Conservation (phyloP, 371 early-diverging fungal genomes). For the Actinomortierella ambigua region DNA sequence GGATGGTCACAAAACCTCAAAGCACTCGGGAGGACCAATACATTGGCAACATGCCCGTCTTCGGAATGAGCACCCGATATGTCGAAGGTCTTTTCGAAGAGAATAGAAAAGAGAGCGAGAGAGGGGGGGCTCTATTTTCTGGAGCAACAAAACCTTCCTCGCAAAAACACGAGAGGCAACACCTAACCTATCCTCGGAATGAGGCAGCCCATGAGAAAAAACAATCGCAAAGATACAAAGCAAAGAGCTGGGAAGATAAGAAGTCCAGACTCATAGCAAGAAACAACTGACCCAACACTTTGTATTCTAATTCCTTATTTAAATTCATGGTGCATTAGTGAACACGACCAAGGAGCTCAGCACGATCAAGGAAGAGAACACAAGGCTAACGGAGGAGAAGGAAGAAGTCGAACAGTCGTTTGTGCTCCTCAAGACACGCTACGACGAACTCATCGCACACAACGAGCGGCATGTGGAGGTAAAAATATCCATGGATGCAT, state of each 20-base stretch:
- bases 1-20: no score
- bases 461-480: slow-evolving; percentile 42
- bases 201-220: background rate
- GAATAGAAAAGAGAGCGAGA: no score
- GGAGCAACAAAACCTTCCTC: no score
- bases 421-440: slow-evolving; percentile 30
- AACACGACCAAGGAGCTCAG: slow-evolving; percentile 34
- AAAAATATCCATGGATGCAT: slow-evolving; percentile 1
- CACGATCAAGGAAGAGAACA: slow-evolving; percentile 38
- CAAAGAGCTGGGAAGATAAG: background rate
- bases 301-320: background rate
- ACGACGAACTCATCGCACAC: slow-evolving; percentile 32
- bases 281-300: background rate
- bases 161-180: no score
- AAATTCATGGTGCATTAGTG: slow-evolving; percentile 8
- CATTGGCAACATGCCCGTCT: no score
- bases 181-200: no score
- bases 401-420: slow-evolving; percentile 39
- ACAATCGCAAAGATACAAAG: background rate
- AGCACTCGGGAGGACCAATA: no score
- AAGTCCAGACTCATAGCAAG: background rate
- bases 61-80: no score
- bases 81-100: no score
- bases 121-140: no score
- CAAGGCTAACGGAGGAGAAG: slow-evolving; percentile 19